A percentile compares a stretch with the other conserved stretches of the same genome.
These are phyloP conservation scores for Fusarium robinianum DNA, from an alignment of 2,329 filamentous ascomycete genomes.

Conservation along the genomic window DNA sequence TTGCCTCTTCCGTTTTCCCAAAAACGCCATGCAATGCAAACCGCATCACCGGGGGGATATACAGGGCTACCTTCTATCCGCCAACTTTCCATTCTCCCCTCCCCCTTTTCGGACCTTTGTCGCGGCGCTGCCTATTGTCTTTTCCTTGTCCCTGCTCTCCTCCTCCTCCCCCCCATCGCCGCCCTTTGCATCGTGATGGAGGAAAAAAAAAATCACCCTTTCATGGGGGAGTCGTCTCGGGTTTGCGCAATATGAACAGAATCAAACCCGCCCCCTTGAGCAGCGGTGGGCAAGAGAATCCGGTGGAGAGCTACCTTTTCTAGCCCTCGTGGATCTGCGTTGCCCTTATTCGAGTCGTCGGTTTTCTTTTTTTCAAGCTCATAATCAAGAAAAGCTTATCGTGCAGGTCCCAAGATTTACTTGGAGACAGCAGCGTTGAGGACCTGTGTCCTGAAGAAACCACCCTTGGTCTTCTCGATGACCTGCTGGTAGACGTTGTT, in stretches of 20 bases:
- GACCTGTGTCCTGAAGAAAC: conserved; percentile 98
- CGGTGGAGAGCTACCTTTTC: conserved; percentile 17
- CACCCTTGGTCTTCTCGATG: conserved; percentile 98
- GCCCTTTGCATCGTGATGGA: conserved; percentile 6
- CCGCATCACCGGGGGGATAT: conserved; percentile 43
- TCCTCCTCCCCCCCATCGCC: conserved; percentile 20
- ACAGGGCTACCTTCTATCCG: conserved; percentile 28
- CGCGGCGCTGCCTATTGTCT: conserved; percentile 25
- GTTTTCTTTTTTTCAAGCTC: no score
- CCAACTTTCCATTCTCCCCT: conserved; percentile 22
- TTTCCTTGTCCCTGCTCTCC: conserved; percentile 14
- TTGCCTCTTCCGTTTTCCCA: conserved; percentile 40
- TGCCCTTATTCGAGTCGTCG: conserved; percentile 29
- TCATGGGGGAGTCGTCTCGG: no score
- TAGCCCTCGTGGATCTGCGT: conserved; percentile 24
- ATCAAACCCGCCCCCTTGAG: conserved; percentile 16
- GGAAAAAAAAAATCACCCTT: not conserved
- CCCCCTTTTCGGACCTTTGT: conserved; percentile 23
- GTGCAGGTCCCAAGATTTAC: no score
- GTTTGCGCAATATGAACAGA: no score
- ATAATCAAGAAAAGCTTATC: no score
- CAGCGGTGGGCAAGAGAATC: conserved; percentile 28
- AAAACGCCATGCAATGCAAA: conserved; percentile 48
- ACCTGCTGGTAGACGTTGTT: conserved; percentile 99
- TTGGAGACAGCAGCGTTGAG: conserved; percentile 70